phyloP scores from a whole-genome alignment of 148 eudicot genomes.

The Spergularia bocconei region DNA sequence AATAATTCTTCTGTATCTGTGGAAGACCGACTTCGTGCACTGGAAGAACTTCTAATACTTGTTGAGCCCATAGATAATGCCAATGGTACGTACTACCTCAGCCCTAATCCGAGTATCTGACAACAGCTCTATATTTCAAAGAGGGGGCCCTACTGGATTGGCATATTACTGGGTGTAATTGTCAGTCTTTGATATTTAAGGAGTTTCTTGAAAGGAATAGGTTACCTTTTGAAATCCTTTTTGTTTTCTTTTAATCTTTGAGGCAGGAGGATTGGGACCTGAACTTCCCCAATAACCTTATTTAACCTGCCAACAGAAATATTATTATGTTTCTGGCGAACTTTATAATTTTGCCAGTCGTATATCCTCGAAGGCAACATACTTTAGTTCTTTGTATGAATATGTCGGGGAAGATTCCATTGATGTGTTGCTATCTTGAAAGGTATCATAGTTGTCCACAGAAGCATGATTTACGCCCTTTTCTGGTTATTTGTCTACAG shows the following conservation, averaged over 20 bases:
- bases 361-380: background rate
- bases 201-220: background rate
- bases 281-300: background rate
- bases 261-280: background rate
- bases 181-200: background rate
- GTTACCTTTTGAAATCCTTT: background rate
- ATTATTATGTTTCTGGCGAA: background rate
- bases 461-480: background rate
- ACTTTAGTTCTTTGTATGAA: background rate
- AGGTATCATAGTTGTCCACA: background rate
- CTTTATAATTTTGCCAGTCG: background rate
- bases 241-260: background rate
- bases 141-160: background rate
- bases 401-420: background rate
- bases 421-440: background rate
- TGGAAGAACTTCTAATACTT: constrained; percentile 76
- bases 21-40: constrained; percentile 71
- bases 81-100: constrained; percentile 49
- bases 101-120: background rate
- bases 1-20: constrained; percentile 67
- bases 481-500: constrained; percentile 33
- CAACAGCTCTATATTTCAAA: background rate
- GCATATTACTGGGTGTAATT: background rate
- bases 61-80: constrained; percentile 96
- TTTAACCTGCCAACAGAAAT: background rate